Percentiles rank a stretch among this genome's conserved stretches.
Conservation (phyloP, 2,329 filamentous ascomycete species). For the Epichloe elymi region DNA sequence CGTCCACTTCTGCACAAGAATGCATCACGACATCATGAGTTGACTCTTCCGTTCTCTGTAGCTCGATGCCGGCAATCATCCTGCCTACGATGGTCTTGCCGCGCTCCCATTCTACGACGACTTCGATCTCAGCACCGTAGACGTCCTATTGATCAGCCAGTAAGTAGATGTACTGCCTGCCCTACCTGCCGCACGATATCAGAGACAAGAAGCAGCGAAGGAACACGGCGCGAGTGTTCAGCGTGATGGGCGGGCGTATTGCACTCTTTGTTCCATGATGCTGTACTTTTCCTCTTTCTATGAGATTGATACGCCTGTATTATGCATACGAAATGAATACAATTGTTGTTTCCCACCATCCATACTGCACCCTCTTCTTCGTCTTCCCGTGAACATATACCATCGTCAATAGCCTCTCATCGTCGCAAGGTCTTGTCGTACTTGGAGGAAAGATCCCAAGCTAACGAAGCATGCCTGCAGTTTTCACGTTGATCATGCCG, state of each 20-base stretch:
- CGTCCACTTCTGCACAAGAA: neutral
- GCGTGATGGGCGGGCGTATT: neutral
- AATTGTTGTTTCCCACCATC: slow-evolving; percentile 17
- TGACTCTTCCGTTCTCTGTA: slow-evolving; percentile 21
- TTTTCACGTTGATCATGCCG: slow-evolving; percentile 98
- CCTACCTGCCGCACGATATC: neutral
- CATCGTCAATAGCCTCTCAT: neutral
- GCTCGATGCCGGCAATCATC: slow-evolving; percentile 96
- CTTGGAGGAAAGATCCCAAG: neutral
- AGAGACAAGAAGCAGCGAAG: neutral
- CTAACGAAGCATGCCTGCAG: slow-evolving; percentile 21
- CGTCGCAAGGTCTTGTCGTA: neutral
- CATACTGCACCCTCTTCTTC: slow-evolving; percentile 4
- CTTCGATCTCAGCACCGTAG: slow-evolving; percentile 93
- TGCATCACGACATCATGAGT: neutral
- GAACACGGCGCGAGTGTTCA: neutral
- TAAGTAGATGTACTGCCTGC: slow-evolving; percentile 41
- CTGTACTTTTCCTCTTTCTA: neutral
- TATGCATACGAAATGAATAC: slow-evolving; percentile 22
- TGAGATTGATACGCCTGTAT: slow-evolving; percentile 16
- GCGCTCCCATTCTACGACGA: slow-evolving; percentile 96
- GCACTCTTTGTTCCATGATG: neutral
- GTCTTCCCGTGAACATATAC: neutral
- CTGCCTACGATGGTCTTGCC: slow-evolving; percentile 86
- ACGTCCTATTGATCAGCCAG: slow-evolving; percentile 97